Evolutionary conservation across 176 grass and related monocot genomes (phyloP), one percentile per base, ranked within the genome.

Genomic region (Triticum urartu): DNA sequence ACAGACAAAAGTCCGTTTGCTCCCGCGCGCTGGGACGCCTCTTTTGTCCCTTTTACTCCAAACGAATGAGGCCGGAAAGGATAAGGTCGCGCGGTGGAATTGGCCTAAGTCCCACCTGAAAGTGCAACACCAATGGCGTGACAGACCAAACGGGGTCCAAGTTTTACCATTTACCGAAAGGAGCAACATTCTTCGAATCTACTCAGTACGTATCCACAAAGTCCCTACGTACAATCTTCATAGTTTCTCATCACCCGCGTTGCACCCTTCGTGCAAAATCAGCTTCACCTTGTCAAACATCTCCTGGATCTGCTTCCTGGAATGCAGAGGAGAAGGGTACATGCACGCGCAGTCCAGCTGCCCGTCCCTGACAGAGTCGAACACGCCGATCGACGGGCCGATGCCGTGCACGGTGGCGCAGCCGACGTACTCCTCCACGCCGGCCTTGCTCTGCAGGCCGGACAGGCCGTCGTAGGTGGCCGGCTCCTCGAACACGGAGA

Each of bases 401-500:
- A 94, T 75, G 35, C 96, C 96, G 80, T 95, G 96, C 33, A 91
- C 48, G 5, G 97, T 91, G 79, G 93, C 86, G 70, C 85, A 90
- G 48, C 90, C 81, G 30, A 91, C 61, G 24, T 80, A 95, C 70
- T 98, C 92, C 79, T 94, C 93, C 17, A 95, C 91, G 35, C 91
- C 90, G 9, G 93, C 68, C 75, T 71, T 80, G 43, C 85, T 38
- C 86, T 87, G 81, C 75, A 86, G 62, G 34, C 87, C 87, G 3
- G 85, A 72, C 3, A 38, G 9, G 64, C 82, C 81, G 17, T 75
- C 79, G 21, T 78, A 71, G 11, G 92, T 66, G 4, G 74, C 59
- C 5, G 96, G 92, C 60, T 98, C 96, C 25, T 95, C 93, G 39
- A 98, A 95, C 64, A 95, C 93, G 18, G 96, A 89, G 78, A 98